These are phyloP conservation scores for Aspergillus piperis DNA, from an alignment of 2,329 filamentous ascomycete species.

Conservation along the genomic window DNA sequence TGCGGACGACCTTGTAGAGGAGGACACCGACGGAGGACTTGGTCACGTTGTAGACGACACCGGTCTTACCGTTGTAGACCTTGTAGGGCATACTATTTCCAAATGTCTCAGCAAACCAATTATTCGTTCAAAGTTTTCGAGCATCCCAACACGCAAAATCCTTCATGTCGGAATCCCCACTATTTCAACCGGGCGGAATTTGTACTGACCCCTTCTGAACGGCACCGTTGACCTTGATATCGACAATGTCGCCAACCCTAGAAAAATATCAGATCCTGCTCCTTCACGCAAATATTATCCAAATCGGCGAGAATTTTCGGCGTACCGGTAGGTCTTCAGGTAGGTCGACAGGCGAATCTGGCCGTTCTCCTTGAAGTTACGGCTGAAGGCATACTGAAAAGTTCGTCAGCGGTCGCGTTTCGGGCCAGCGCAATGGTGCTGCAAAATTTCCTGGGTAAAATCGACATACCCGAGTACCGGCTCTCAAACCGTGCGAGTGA, in stretches of 20 bases:
- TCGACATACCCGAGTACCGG: constrained; percentile 75
- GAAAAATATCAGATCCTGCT: constrained; percentile 48
- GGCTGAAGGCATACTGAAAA: constrained; percentile 81
- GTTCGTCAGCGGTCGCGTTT: constrained; percentile 32
- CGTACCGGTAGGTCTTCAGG: constrained; percentile 86
- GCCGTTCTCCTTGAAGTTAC: constrained; percentile 93
- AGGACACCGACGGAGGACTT: constrained; percentile 97
- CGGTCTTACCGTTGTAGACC: constrained; percentile 99
- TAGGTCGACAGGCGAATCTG: constrained; percentile 93
- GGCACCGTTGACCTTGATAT: constrained; percentile 98
- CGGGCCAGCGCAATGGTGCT: constrained; percentile 12
- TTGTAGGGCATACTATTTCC: constrained; percentile 88
- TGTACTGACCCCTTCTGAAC: constrained; percentile 89
- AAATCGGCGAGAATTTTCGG: constrained; percentile 20
- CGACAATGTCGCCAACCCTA: constrained; percentile 96
- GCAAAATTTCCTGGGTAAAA: constrained; percentile 4
- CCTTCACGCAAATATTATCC: constrained; percentile 16
- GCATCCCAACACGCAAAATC: constrained; percentile 7
- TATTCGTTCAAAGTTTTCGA: constrained; percentile 16
- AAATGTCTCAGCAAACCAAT: constrained; percentile 27
- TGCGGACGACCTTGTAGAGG: constrained; percentile 99
- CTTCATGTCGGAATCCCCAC: constrained; percentile 9
- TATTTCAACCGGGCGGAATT: constrained; percentile 23
- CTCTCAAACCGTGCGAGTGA: constrained; percentile 84
- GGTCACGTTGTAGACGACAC: constrained; percentile 98